Evolutionary conservation across 805 yeast genomes (phyloP), one percentile per base, ranked within the genome.

Genomic region (Saturnispora saitoi): DNA sequence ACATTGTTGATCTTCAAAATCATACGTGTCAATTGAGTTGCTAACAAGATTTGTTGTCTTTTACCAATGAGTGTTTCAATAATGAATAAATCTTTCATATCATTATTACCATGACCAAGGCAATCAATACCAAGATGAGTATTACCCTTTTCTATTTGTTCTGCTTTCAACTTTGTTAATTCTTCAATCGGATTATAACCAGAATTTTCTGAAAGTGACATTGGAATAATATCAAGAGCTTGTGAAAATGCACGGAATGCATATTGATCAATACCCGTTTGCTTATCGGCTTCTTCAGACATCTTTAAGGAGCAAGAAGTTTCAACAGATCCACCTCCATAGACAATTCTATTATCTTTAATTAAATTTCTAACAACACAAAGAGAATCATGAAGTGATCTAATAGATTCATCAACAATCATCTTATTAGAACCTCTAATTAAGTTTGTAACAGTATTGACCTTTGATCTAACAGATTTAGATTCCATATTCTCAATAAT

Each of bases 251-350:
- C 95, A 62, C 97, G 81, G 80, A 93, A 88, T 0, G 98, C 98
- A 65, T 93, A 93, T 72, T 95, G 99, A 60, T 91, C 97, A 54
- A 91, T 91, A 50, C 98, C 98, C 58, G 82, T 82, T 68, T 86
- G 95, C 62, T 78, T 81, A 66, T 91, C 96, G 44, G 98, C 97
- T 55, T 85, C 95, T 44, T 83, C 86, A 49, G 88, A 74, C 14
- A 93, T 95, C 15, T 93, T 95, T 57, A 93, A 70, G 12, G 98
- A 89, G 72, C 95, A 85, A 2, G 96, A 77, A 47, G 93, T 81
- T 70, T 93, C 99, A 32, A 98, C 95, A 20, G 99, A 95, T 57
- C 99, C 99, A 58, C 99, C 99, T 54, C 99, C 99, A 62, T 93
- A 93, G n/a, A 95, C 97, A 42, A 93, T 87, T 66, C 96, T 78